Base-by-base conservation (phyloP, 495 filamentous ascomycete species). In the Hyphodiscus hymeniophilus region DNA sequence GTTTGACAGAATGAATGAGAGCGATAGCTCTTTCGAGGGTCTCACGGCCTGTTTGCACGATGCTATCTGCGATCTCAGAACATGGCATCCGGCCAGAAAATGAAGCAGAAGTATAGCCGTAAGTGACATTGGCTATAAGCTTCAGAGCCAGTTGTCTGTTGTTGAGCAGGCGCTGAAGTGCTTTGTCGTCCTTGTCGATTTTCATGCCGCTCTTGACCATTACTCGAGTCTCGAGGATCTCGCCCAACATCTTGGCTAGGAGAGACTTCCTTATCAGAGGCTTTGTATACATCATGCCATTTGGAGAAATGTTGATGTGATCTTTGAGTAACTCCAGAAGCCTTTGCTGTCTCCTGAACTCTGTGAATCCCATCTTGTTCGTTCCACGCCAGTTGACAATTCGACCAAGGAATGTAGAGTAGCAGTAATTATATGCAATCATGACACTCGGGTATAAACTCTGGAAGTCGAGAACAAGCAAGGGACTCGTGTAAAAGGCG, bases 151-250 rank as follows among this genome's bases (percentile, higher is more conserved):
- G 68, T 55, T 98, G 92, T 59, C 94, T 71, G 63, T 95, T 94
- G 71, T 97, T 92, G 7, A 97, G 75, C 12, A 96, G 79, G 40
- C 84, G 80, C 59, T 97, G 89, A 18, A 97, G 63, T 1, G 79
- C 75, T 55, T 80, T 89, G 66, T 97, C 92, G 51, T 95, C 82
- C 62, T 90, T 94, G 64, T 95, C 87, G 45, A 77, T 65, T 63
- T 96, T 95, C 94, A 97, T 97, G 18, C 92, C 92, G 47, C 79
- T 83, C 68, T 98, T 98, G 38, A 98, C 88, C 92, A 98, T 98
- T 18, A 98, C 84, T 39, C 92, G 81, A 17, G 92, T 97, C 63
- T 97, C 94, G 17, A 98, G 74, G 35, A 98, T 94, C 65, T 98
- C 92, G 12, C 84, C 80, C 52, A 98, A 70, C 92, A 98, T 98